phyloP scores from a whole-genome alignment of 2,329 filamentous ascomycete genomes.

The Chaetomium sp. region DNA sequence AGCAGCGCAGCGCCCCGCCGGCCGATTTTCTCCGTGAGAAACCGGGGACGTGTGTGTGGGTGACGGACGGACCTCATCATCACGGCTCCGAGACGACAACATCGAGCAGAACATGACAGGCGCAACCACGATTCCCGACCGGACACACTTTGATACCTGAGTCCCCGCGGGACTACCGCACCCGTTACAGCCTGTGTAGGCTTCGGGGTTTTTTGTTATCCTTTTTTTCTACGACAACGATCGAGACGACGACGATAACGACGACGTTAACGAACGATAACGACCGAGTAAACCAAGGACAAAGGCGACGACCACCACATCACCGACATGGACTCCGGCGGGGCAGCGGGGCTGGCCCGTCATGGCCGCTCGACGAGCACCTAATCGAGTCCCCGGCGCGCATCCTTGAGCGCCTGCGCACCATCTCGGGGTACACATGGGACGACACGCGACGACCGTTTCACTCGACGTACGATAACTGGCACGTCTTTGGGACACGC shows the following conservation, averaged over 20 bases:
- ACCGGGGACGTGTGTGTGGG: neutral
- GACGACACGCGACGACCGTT: slow-evolving; percentile 55
- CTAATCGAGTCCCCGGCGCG: slow-evolving; percentile 58
- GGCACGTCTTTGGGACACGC: slow-evolving; percentile 64
- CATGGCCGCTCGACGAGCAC: slow-evolving; percentile 45
- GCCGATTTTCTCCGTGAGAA: slow-evolving; percentile 8
- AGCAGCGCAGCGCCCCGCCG: slow-evolving; percentile 12
- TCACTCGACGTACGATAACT: slow-evolving; percentile 79
- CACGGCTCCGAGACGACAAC: neutral
- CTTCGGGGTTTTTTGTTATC: slow-evolving; percentile 9
- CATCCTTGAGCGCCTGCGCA: slow-evolving; percentile 65
- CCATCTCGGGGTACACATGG: slow-evolving; percentile 71
- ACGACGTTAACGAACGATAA: too few species aligned
- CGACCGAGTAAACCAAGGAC: too few species aligned
- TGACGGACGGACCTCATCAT: slow-evolving; percentile 9
- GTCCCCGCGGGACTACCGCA: slow-evolving; percentile 14
- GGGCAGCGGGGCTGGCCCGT: slow-evolving; percentile 45
- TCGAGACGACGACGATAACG: too few species aligned
- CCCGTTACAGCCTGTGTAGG: neutral
- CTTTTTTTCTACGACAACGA: slow-evolving; percentile 23
- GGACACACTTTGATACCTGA: slow-evolving; percentile 22
- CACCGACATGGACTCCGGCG: slow-evolving; percentile 45
- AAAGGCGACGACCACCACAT: too few species aligned
- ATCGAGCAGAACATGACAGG: slow-evolving; percentile 20
- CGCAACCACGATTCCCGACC: slow-evolving; percentile 14